Evolutionary conservation across 2,329 filamentous ascomycete species (phyloP).

Genomic region (Colletotrichum melonis): DNA sequence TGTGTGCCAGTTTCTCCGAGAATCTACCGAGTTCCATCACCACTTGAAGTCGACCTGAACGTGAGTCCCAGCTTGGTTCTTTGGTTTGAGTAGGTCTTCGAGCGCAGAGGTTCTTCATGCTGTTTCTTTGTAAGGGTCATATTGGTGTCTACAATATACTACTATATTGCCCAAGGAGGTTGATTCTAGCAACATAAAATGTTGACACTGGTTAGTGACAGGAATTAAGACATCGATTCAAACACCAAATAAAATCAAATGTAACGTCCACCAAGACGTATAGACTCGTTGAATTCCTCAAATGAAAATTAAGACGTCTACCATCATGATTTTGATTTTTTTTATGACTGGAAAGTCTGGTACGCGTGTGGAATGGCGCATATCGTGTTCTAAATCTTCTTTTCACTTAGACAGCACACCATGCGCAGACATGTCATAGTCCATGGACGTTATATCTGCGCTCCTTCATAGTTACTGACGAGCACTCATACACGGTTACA

Average conservation of each 20-base stretch:
- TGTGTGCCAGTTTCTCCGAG: slow-evolving; percentile 17
- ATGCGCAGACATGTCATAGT: not conserved
- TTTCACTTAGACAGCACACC: not conserved
- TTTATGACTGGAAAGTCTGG: not conserved
- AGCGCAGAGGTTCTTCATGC: not conserved
- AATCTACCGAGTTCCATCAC: slow-evolving; percentile 33
- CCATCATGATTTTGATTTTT: not conserved
- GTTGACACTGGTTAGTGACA: not conserved
- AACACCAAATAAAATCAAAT: not conserved
- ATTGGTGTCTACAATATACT: no score
- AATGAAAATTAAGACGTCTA: not conserved
- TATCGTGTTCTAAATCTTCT: not conserved
- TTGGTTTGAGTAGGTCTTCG: not conserved
- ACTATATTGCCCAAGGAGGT: no score
- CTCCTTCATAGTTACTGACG: no score
- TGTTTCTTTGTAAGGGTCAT: not conserved
- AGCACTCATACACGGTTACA: not conserved
- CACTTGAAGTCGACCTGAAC: not conserved
- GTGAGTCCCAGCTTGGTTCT: not conserved
- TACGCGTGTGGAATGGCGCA: not conserved
- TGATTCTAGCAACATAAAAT: no score
- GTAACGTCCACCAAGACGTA: not conserved
- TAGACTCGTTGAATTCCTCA: not conserved
- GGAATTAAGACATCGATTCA: not conserved
- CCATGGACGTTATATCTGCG: no score